Percentiles rank a stretch among this genome's conserved stretches.
Evolutionary conservation across 495 filamentous ascomycete genomes (phyloP).

Genomic region (Emericellopsis terricola): DNA sequence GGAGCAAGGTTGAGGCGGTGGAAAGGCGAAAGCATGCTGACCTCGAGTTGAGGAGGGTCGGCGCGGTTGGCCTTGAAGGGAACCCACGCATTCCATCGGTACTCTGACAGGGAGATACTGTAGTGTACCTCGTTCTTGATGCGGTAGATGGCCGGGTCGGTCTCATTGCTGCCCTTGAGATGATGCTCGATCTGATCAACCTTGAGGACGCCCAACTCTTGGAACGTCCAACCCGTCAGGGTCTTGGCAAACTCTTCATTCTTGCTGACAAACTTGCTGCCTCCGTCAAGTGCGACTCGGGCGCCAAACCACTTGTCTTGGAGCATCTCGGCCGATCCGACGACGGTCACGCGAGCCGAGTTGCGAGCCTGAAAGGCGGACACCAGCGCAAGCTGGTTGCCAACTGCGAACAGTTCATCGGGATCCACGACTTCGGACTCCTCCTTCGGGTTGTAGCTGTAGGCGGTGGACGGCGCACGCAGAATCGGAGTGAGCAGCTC

Average conservation of each 20-base stretch:
- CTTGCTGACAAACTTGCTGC: conserved; percentile 36
- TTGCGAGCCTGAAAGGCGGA: conserved; percentile 81
- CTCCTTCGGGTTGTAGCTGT: conserved; percentile 89
- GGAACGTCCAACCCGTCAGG: conserved; percentile 79
- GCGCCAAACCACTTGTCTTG: conserved; percentile 82
- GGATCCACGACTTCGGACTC: conserved; percentile 41
- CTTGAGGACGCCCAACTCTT: conserved; percentile 77
- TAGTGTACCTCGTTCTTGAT: conserved; percentile 94
- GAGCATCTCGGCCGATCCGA: conserved; percentile 74
- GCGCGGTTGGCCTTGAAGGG: conserved; percentile 50
- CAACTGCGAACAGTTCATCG: conserved; percentile 62
- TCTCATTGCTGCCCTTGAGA: conserved; percentile 35
- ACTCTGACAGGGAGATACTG: conserved; percentile 77
- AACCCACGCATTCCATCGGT: conserved; percentile 43
- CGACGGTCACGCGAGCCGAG: conserved; percentile 73
- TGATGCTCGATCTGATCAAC: conserved; percentile 73
- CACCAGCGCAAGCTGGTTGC: conserved; percentile 63
- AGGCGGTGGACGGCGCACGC: conserved; percentile 63
- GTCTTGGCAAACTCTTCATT: conserved; percentile 78
- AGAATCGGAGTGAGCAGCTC: conserved; percentile 67
- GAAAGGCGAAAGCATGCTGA: conserved; percentile 97
- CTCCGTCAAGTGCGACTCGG: conserved; percentile 44
- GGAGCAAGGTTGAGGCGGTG: conserved; percentile 67
- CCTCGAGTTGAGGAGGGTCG: conserved; percentile 81
- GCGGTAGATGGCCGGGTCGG: conserved; percentile 80